A percentile compares a stretch with the other conserved stretches of the same genome.
Conservation (phyloP, 176 grass and related monocot species). For the Aegilops longissima region DNA sequence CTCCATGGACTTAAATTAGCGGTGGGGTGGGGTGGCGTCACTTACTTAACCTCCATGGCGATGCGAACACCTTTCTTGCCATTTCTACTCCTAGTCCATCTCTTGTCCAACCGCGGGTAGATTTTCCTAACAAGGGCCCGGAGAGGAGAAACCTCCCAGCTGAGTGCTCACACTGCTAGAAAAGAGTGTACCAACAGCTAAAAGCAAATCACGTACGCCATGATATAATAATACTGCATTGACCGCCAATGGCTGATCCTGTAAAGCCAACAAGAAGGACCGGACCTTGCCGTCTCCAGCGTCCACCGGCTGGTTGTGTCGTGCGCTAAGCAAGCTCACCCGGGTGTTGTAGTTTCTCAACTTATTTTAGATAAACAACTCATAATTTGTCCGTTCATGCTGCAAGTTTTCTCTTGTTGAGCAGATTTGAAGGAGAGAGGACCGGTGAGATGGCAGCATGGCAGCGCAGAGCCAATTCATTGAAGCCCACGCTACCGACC, state of each 20-base stretch:
- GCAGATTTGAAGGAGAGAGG: neutral
- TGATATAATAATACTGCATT: neutral
- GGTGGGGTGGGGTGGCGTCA: neutral
- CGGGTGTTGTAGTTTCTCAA: no score
- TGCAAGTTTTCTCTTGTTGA: neutral
- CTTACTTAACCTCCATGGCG: neutral
- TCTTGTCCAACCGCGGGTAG: neutral
- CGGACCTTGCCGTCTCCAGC: neutral
- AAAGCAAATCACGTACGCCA: neutral
- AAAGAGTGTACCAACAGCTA: slow-evolving; percentile 9
- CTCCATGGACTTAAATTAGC: neutral
- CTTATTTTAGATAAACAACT: no score
- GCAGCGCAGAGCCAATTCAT: slow-evolving; percentile 28
- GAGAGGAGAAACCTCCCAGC: neutral
- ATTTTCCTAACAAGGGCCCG: neutral
- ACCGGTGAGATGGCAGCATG: slow-evolving; percentile 14
- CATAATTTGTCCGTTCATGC: neutral
- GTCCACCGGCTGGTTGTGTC: neutral
- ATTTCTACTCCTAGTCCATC: slow-evolving; percentile 12
- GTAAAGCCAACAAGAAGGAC: neutral
- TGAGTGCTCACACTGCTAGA: neutral
- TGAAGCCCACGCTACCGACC: slow-evolving; percentile 16
- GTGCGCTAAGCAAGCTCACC: neutral
- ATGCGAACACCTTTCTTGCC: neutral
- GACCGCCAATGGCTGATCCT: neutral